Conservation (phyloP, 208 protist species). For the Tritrichomonas musculus region DNA sequence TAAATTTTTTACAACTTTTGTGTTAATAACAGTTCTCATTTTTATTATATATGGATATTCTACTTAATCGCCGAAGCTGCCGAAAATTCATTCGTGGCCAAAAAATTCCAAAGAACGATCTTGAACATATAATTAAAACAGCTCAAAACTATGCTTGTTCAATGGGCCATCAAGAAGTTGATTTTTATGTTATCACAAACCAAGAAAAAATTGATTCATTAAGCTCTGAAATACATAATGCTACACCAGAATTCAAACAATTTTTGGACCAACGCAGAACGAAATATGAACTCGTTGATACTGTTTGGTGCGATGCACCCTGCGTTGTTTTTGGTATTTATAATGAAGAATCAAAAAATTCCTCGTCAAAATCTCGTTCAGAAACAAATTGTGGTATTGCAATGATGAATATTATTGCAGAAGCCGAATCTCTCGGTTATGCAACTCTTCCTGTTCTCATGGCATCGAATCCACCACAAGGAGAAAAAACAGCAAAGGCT, state of each 20-base stretch:
- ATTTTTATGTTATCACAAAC: slow-evolving; percentile 1
- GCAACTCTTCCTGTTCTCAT: not conserved
- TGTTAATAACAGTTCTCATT: too few relatives aligned
- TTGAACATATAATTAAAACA: not conserved
- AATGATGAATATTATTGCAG: not conserved
- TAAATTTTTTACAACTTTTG: too few relatives aligned
- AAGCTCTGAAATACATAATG: not conserved
- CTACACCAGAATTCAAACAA: not conserved
- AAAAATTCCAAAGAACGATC: not conserved
- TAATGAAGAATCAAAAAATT: not conserved
- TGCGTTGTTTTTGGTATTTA: not conserved
- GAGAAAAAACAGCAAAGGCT: not conserved
- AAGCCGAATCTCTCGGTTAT: not conserved
- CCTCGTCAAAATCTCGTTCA: too few relatives aligned
- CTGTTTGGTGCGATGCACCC: not conserved
- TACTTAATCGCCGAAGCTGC: not conserved
- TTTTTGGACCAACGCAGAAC: not conserved
- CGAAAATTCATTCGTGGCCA: not conserved
- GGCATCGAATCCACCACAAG: not conserved
- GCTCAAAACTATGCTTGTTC: not conserved
- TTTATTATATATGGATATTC: not conserved
- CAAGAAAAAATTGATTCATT: not conserved
- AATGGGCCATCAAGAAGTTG: not conserved
- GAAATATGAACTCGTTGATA: not conserved
- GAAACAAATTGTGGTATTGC: not conserved